Base-by-base conservation (phyloP, 345 rosid genomes). In the Citrus inodora region DNA sequence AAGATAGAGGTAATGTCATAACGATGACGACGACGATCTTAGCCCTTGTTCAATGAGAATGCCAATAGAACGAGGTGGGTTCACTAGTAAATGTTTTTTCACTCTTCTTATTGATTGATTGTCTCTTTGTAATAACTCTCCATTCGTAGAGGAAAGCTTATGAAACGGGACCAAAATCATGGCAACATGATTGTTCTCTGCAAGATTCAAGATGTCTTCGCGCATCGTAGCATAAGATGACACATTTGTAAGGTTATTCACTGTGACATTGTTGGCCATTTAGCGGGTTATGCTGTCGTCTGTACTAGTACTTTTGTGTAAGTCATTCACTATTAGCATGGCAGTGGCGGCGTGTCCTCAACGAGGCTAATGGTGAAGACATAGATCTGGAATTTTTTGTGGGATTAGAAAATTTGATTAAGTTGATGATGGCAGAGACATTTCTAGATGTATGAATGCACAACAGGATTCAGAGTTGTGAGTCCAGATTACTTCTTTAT, bases 201-300 rank as follows among this genome's bases (percentile, higher is more conserved):
- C 38, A 35, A 35, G 38, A 35, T 35, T 35, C 38, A 35, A 6
- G 38, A 35, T 35, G 38, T 35, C 7, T 35, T 35, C 38, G 1
- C 1, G 8, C 38, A 6, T 35, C 38, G 1, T 35, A 35, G 78
- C 4, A 38, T 83, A 83, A 14, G 84, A 77, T 9, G 88, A 85
- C 10, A 83, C 79, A 0, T 55, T 81, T 0, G 86, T 81, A 40
- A 83, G 77, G 5, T 83, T 76, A 10, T 78, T 79, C 7, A 81
- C 67, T 6, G 84, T 40, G 4, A 83, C 79, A 0, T 38, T 61
- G 0, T 71, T 13, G 28, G 42, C 10, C 11, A 8, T 38, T 38
- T 38, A 9, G 4, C 35, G 72, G 33, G 35, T 33, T 5, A 6
- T 14, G 19, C 66, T 55, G 25, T 7, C 8, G 53, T 8, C 4